These are phyloP conservation scores for Mycosphaerella arachidis DNA, from an alignment of 2,329 filamentous ascomycete genomes.

Conservation along the genomic window DNA sequence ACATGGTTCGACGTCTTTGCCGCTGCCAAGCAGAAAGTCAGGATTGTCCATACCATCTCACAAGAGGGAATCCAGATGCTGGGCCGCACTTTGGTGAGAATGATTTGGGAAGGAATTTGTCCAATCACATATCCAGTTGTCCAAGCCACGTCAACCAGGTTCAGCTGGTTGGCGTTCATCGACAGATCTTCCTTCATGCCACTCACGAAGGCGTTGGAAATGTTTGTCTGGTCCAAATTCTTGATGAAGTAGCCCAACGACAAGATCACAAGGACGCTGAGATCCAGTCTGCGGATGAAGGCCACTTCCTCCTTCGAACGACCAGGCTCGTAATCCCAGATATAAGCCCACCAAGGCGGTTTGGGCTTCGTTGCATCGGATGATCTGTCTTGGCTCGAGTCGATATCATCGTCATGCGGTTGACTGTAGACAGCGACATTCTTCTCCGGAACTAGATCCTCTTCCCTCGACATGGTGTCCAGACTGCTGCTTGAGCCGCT, in stretches of 20 bases:
- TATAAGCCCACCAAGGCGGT: slow-evolving; percentile 32
- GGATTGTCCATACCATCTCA: slow-evolving; percentile 47
- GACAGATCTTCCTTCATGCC: slow-evolving; percentile 52
- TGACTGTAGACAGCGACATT: neutral
- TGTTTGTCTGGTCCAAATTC: slow-evolving; percentile 37
- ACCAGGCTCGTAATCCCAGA: slow-evolving; percentile 51
- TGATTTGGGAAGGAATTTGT: slow-evolving; percentile 31
- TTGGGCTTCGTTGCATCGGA: slow-evolving; percentile 1
- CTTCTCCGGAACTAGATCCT: slow-evolving; percentile 6
- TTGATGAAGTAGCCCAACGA: slow-evolving; percentile 50
- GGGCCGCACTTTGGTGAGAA: slow-evolving; percentile 48
- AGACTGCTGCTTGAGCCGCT: neutral
- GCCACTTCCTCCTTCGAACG: slow-evolving; percentile 20
- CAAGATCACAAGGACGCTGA: slow-evolving; percentile 47
- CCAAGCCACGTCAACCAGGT: slow-evolving; percentile 54
- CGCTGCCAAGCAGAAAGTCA: slow-evolving; percentile 44
- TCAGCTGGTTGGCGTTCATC: slow-evolving; percentile 52
- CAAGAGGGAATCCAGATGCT: slow-evolving; percentile 47
- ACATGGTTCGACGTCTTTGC: slow-evolving; percentile 43
- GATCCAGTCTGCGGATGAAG: slow-evolving; percentile 36
- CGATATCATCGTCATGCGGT: slow-evolving; percentile 6
- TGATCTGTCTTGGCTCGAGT: slow-evolving; percentile 1
- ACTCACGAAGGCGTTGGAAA: slow-evolving; percentile 45
- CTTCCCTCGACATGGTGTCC: neutral
- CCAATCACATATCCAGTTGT: slow-evolving; percentile 51